Percentiles rank a stretch among this genome's conserved stretches.
Evolutionary conservation across 106 monocot species (phyloP).

Genomic region (Allium fistulosum): DNA sequence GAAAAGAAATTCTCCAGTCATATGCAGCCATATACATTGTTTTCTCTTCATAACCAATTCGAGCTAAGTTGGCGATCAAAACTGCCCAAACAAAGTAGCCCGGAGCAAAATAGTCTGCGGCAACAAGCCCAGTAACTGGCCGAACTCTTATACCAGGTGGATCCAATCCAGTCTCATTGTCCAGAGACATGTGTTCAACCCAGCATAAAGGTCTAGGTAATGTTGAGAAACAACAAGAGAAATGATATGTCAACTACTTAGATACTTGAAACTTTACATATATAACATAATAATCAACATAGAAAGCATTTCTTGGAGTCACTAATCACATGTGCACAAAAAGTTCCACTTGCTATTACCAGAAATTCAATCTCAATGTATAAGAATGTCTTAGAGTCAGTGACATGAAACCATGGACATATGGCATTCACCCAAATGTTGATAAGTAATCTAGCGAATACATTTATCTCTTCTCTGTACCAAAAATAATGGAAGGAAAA

Average conservation of each 20-base stretch:
- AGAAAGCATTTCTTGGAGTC: too few relatives aligned
- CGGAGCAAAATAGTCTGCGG: constrained; percentile 97
- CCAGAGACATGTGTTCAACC: constrained; percentile 97
- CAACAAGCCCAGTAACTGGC: constrained; percentile 93
- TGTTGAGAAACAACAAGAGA: too few relatives aligned
- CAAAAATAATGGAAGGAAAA: background rate
- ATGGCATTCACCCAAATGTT: too few relatives aligned
- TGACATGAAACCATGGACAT: too few relatives aligned
- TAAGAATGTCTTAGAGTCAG: too few relatives aligned
- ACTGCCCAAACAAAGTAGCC: constrained; percentile 99
- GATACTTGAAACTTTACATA: too few relatives aligned
- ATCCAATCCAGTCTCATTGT: constrained; percentile 99
- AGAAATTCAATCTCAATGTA: too few relatives aligned
- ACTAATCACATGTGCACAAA: too few relatives aligned
- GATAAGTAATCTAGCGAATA: too few relatives aligned
- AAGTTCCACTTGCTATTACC: too few relatives aligned
- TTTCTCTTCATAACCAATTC: constrained; percentile 97
- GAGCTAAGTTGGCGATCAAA: constrained; percentile 96
- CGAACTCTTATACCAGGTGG: constrained; percentile 82
- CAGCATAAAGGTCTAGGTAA: constrained; percentile 79
- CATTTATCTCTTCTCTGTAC: background rate
- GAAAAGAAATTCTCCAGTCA: constrained; percentile 99
- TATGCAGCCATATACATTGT: constrained; percentile 99
- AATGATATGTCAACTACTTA: too few relatives aligned
- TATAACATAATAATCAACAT: too few relatives aligned